phyloP scores from a whole-genome alignment of 768 basidiomycete species.

The Rhodotorula sphaerocarpa region DNA sequence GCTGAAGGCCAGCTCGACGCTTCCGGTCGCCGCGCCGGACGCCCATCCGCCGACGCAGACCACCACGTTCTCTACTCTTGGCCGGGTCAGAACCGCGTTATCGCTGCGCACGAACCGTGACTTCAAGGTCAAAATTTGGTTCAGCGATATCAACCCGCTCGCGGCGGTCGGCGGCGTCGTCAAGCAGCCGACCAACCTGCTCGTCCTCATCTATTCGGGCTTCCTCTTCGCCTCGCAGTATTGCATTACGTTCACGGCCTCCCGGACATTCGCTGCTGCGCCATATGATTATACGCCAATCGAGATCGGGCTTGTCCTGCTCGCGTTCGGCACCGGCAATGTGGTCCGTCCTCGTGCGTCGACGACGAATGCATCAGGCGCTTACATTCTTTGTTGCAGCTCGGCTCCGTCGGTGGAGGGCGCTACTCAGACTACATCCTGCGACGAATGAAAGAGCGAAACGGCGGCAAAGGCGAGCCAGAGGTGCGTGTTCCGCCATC shows the following conservation, averaged over 20 bases:
- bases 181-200: conserved; percentile 18
- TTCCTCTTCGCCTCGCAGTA: conserved; percentile 65
- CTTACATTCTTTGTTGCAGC: conserved; percentile 37
- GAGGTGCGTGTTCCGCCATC: conserved; percentile 48
- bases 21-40: background rate
- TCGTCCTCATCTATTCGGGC: conserved; percentile 46
- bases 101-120: conserved; percentile 21
- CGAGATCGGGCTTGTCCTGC: conserved; percentile 64
- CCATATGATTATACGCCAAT: conserved; percentile 62
- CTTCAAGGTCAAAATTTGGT: conserved; percentile 32
- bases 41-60: no score
- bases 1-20: conserved; percentile 1
- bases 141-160: conserved; percentile 47
- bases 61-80: conserved; percentile 1
- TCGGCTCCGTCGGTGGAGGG: conserved; percentile 56
- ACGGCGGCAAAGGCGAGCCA: conserved; percentile 52
- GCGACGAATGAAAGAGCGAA: conserved; percentile 45
- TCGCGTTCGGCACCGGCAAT: conserved; percentile 64
- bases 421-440: conserved; percentile 55
- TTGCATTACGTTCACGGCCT: conserved; percentile 63
- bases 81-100: conserved; percentile 19
- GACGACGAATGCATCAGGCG: no score
- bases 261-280: conserved; percentile 56
- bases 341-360: background rate
- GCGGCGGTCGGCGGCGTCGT: conserved; percentile 17